Conservation (phyloP, 2,329 filamentous ascomycete genomes). For the Arthrobotrys iridis region DNA sequence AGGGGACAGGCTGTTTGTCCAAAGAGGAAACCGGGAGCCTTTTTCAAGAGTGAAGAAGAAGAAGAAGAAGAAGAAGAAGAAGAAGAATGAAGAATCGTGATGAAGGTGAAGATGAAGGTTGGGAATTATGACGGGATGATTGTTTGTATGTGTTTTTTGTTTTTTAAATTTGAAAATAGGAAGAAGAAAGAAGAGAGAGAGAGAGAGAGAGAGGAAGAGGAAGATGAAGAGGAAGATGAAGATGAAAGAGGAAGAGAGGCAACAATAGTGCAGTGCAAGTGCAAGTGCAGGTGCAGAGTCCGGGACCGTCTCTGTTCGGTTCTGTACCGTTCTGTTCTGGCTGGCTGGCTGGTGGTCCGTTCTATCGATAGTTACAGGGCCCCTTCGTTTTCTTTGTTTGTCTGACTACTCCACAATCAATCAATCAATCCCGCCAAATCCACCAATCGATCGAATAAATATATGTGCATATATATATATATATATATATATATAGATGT, state of each 20-base stretch:
- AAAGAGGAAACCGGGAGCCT: neutral
- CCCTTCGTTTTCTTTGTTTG: too few species aligned
- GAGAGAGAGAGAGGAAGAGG: neutral
- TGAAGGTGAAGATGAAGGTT: slow-evolving; percentile 20
- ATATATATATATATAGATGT: neutral
- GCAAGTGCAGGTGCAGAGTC: too few species aligned
- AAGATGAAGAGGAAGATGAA: neutral
- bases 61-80: neutral
- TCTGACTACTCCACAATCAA: too few species aligned
- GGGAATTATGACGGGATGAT: too few species aligned
- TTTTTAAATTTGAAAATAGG: neutral
- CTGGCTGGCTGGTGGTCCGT: too few species aligned
- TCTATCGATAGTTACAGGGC: too few species aligned
- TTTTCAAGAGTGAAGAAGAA: neutral
- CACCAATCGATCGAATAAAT: neutral
- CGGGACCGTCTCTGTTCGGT: too few species aligned
- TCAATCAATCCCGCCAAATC: too few species aligned
- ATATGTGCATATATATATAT: neutral
- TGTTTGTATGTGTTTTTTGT: too few species aligned
- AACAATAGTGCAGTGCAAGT: neutral
- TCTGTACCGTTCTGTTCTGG: too few species aligned
- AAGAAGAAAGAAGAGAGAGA: neutral
- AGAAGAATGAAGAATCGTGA: slow-evolving; percentile 20
- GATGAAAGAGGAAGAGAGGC: neutral
- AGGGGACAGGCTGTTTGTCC: too few species aligned